Percentiles rank a stretch among this genome's conserved stretches.
These are phyloP conservation scores for Pseudocercospora macadamiae DNA, from an alignment of 2,329 filamentous ascomycete genomes.

Conservation along the genomic window DNA sequence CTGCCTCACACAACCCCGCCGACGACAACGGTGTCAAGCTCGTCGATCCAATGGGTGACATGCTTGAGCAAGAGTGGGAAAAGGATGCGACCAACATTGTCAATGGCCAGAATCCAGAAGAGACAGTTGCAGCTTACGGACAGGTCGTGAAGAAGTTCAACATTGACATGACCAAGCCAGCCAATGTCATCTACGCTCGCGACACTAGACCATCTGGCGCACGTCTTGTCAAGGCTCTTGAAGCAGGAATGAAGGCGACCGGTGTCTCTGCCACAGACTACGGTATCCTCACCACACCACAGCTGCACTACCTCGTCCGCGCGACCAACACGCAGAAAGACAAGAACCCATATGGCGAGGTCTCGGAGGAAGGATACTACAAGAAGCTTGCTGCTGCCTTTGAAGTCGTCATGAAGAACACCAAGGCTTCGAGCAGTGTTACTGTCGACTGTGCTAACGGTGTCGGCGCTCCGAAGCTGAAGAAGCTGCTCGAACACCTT, in stretches of 20 bases:
- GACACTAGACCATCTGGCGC: constrained; percentile 93
- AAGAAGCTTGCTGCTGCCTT: constrained; percentile 87
- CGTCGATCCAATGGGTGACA: constrained; percentile 96
- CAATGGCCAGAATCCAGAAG: constrained; percentile 76
- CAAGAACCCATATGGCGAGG: constrained; percentile 81
- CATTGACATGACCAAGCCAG: constrained; percentile 68
- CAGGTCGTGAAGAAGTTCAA: constrained; percentile 74
- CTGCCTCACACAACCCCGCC: constrained; percentile 88
- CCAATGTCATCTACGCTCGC: constrained; percentile 83
- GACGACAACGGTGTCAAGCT: constrained; percentile 93
- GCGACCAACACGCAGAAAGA: constrained; percentile 92
- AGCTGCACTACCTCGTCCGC: constrained; percentile 93
- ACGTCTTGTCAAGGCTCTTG: constrained; percentile 75
- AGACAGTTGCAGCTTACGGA: constrained; percentile 75
- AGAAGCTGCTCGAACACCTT: constrained; percentile 81
- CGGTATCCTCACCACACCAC: constrained; percentile 93
- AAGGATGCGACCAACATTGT: constrained; percentile 83
- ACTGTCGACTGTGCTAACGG: constrained; percentile 96
- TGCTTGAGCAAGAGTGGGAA: constrained; percentile 95
- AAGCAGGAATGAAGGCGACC: constrained; percentile 76
- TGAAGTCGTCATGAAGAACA: constrained; percentile 76
- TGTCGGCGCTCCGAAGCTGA: constrained; percentile 88
- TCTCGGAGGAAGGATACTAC: constrained; percentile 92
- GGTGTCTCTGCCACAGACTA: constrained; percentile 77
- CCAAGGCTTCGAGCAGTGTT: constrained; percentile 72